Percentiles rank a stretch among this genome's conserved stretches.
phyloP scores from a whole-genome alignment of 2,329 filamentous ascomycete species.

The Colletotrichum lindemuthianum region DNA sequence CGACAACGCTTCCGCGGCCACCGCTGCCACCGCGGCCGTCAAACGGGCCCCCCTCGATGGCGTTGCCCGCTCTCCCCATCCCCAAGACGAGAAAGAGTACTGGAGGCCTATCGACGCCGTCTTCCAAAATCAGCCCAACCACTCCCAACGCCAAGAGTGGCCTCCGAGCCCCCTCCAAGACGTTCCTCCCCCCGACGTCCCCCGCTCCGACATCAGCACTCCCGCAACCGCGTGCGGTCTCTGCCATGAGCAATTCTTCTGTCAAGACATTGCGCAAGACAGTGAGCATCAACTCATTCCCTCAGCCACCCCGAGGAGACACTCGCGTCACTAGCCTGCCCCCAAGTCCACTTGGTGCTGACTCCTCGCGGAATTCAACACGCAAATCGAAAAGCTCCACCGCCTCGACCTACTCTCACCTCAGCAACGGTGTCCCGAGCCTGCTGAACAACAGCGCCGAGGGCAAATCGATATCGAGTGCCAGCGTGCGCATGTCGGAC shows the following conservation, averaged over 20 bases:
- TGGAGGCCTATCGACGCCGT: constrained; percentile 54
- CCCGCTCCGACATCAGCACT: constrained; percentile 64
- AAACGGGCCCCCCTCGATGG: constrained; percentile 75
- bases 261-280: constrained; percentile 83
- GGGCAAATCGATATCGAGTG: constrained; percentile 74
- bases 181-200: constrained; percentile 61
- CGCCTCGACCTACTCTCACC: constrained; percentile 55
- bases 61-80: constrained; percentile 79
- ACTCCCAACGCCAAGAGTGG: constrained; percentile 66
- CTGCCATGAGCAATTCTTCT: constrained; percentile 62
- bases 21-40: constrained; percentile 75
- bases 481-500: constrained; percentile 74
- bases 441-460: constrained; percentile 83
- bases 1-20: constrained; percentile 73
- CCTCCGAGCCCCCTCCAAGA: constrained; percentile 66
- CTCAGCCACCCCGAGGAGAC: constrained; percentile 81
- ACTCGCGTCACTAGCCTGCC: constrained; percentile 69
- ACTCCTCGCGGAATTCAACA: constrained; percentile 53
- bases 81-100: constrained; percentile 77
- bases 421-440: constrained; percentile 70
- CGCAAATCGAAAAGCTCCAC: constrained; percentile 68
- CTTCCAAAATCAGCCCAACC: constrained; percentile 55
- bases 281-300: constrained; percentile 93
- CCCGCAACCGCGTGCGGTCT: constrained; percentile 64
- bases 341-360: constrained; percentile 67